Evolutionary conservation across 192 early-diverging fungal genomes (phyloP).

Genomic region (Linnemannia zychae): DNA sequence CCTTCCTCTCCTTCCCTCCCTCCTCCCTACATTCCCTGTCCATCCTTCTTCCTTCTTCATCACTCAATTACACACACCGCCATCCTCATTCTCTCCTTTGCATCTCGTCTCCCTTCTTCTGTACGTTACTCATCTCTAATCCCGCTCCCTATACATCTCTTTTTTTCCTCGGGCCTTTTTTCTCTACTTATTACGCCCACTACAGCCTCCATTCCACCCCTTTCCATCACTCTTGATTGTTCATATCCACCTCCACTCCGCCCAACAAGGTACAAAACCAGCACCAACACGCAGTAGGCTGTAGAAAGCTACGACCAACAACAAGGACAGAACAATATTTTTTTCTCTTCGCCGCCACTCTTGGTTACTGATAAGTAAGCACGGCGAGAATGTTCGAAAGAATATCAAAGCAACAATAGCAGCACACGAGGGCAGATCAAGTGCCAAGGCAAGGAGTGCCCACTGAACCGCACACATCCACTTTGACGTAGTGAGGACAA

Average conservation of each 20-base stretch:
- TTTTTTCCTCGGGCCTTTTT: background rate
- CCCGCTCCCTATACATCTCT: background rate
- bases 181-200: slow-evolving; percentile 8
- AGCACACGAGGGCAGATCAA: background rate
- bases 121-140: background rate
- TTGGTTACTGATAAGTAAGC: background rate
- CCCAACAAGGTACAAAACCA: background rate
- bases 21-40: background rate
- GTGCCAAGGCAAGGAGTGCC: too few species aligned
- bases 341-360: background rate
- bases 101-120: background rate
- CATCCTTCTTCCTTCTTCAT: background rate
- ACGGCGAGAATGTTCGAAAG: background rate
- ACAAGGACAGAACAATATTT: background rate
- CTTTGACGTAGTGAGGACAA: background rate
- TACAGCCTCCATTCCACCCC: background rate
- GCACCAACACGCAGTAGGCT: background rate
- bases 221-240: background rate
- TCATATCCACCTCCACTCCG: background rate
- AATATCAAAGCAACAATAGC: background rate
- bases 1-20: background rate
- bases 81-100: background rate
- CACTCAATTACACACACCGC: background rate
- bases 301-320: background rate
- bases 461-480: too few species aligned